Evolutionary conservation across 331 rosid genomes (phyloP).

Genomic region (Quercus phellos): DNA sequence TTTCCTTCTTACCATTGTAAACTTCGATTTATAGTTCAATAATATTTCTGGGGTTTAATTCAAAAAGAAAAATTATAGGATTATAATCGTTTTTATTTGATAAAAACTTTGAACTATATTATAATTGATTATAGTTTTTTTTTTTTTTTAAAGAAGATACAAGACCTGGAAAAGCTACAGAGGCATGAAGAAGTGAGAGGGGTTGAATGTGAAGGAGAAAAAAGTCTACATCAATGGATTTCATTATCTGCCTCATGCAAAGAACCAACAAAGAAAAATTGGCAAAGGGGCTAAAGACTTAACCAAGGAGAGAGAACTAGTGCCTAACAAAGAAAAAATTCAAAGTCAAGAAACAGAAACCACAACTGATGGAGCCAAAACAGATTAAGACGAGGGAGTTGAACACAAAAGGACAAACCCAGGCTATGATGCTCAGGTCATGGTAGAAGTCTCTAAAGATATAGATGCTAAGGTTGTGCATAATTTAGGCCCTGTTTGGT

Average conservation of each 20-base stretch:
- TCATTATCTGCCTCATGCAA: constrained; percentile 12
- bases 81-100: too few species aligned
- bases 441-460: constrained; percentile 38
- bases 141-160: background rate
- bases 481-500: constrained; percentile 9
- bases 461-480: constrained; percentile 30
- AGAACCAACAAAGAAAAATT: constrained; percentile 12
- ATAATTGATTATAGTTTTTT: too few species aligned
- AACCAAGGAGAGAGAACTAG: constrained; percentile 12
- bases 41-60: too few species aligned
- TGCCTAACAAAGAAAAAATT: constrained; percentile 12
- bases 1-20: too few species aligned
- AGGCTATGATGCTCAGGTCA: constrained; percentile 28
- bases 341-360: constrained; percentile 19
- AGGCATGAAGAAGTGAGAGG: constrained; percentile 10
- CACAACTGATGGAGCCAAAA: constrained; percentile 8
- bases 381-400: constrained; percentile 16
- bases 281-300: background rate
- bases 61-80: too few species aligned
- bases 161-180: constrained; percentile 10
- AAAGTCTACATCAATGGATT: background rate
- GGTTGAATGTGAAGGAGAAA: constrained; percentile 14
- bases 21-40: too few species aligned
- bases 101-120: too few species aligned
- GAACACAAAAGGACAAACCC: constrained; percentile 10